Percentiles rank a stretch among this genome's conserved stretches.
Evolutionary conservation across 371 early-diverging fungal species (phyloP).

Genomic region (Apophysomyces ossiformis): DNA sequence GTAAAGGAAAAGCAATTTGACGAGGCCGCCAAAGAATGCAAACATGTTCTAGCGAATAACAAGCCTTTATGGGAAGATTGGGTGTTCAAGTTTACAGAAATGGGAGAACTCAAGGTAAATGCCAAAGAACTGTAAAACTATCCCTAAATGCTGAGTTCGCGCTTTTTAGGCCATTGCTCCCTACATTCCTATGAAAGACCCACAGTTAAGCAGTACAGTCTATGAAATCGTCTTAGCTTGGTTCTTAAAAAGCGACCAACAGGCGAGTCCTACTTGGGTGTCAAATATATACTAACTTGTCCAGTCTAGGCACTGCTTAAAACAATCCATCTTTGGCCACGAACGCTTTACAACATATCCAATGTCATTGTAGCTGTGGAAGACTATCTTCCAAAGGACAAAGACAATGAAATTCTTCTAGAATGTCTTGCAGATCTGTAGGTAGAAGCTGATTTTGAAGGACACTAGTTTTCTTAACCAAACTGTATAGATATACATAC

Average conservation of each 20-base stretch:
- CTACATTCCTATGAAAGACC: conserved; percentile 78
- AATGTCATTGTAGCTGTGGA: conserved; percentile 81
- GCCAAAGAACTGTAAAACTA: background rate
- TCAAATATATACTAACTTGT: background rate
- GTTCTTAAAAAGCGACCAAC: conserved; percentile 66
- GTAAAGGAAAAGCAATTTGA: conserved; percentile 70
- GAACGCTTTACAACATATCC: conserved; percentile 70
- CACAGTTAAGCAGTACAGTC: conserved; percentile 76
- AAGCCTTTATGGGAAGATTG: conserved; percentile 87
- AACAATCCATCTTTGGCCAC: conserved; percentile 81
- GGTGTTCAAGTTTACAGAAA: conserved; percentile 84
- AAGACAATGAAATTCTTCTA: conserved; percentile 60
- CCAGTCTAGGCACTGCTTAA: conserved; percentile 48
- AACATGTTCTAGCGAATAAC: conserved; percentile 73
- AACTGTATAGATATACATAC: conserved; percentile 60
- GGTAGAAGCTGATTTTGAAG: conserved; percentile 25
- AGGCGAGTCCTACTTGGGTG: conserved; percentile 37
- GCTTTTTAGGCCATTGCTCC: conserved; percentile 64
- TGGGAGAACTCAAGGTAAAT: conserved; percentile 66
- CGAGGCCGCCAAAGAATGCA: conserved; percentile 76
- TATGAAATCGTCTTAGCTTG: conserved; percentile 89
- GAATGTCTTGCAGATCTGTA: conserved; percentile 81
- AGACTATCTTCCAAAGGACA: conserved; percentile 60
- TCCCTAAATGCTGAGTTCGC: background rate
- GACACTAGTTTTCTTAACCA: background rate